Evolutionary conservation across 1,284 basidiomycete species (phyloP), one percentile per base, ranked within the genome.

Genomic region (Cystobasidium sp.): DNA sequence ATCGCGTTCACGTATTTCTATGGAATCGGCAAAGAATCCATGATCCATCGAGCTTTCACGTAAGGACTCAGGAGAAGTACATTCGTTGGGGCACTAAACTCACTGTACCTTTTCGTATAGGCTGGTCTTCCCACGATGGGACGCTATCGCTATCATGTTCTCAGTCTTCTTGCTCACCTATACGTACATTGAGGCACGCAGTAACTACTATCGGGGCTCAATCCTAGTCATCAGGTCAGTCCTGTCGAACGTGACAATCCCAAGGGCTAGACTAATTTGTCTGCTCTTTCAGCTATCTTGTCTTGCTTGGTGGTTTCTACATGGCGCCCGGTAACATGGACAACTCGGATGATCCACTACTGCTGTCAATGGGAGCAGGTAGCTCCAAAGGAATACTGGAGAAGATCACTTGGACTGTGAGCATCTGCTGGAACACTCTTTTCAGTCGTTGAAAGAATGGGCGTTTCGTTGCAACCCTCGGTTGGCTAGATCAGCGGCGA

Each of bases 71-170:
- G n/a, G n/a, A n/a, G n/a, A n/a, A n/a, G n/a, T n/a, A n/a, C n/a
- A n/a, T 63, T 61, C 65, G 78, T 51, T 75, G 41, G 16, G 31
- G 37, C 69, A 22, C 43, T 46, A 47, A 55, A 69, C 75, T 49
- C 10, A 18, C 58, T 4, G 47, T 16, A 20, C 6, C 22, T 16
- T 3, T 18, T 4, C 56, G 0, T 6, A 6, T 79, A 97, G 94
- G 22, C 87, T 99, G 72, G 95, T 99, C 77, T 98, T 99, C 88
- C 97, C 97, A 0, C 88, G 94, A 79, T 99, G 97, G 96, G 97
- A 99, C 82, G 93, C 97, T 61, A 90, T 99, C 77, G 91, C 91
- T 41, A 93, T 99, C 82, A 92, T 99, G 79, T 84, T 84, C 68
- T 81, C 83, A 3, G 81, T 84, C 83, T 99, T 99, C 86, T 84